Base-by-base conservation (phyloP, 2,329 filamentous ascomycete genomes). In the Trichoderma oligosporum region DNA sequence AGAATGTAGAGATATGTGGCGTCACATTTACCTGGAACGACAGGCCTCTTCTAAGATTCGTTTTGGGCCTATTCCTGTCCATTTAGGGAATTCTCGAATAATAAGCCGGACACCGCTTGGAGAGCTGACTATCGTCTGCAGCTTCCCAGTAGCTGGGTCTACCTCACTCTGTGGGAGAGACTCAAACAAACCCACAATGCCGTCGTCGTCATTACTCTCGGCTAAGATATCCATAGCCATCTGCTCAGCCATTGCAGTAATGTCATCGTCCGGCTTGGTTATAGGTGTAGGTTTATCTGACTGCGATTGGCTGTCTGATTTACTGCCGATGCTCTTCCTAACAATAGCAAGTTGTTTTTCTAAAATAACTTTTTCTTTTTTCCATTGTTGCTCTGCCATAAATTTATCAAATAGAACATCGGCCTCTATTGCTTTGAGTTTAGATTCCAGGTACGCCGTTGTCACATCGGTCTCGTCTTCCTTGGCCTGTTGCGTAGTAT, bases 31-130 rank as follows among this genome's bases (percentile, higher is more conserved):
- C 87, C 87, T 87, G 61, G 91, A 83, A 64, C 88, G 86, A 69
- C 92, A 95, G n/a, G 89, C 83, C 70, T 97, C 92, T 70, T 97
- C 91, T 11, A 97, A 74, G 25, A 89, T 80, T 62, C 88, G 82
- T 61, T 84, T 82, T 14, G 93, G 92, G 64, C 77, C 88, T 27
- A 96, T 73, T 7, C 93, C 92, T 12, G 82, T 82, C 77, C 85
- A 86, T 70, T 90, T 91, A 1, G 90, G 91, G 77, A 97, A 97
- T 65, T 97, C 88, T 41, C 89, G 80, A 47, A 96, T 80, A 1
- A 76, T 80, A 4, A 91, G 72, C 57, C 80, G 84, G 5, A 75
- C 68, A 1, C 83, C 80, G 61, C 82, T 71, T 55, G 74, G 63
- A 45, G 76, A 74, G 65, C 78, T 83, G 41, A 84, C 74, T 38